phyloP scores from a whole-genome alignment of 495 filamentous ascomycete genomes.

The Usnea hakonensis region DNA sequence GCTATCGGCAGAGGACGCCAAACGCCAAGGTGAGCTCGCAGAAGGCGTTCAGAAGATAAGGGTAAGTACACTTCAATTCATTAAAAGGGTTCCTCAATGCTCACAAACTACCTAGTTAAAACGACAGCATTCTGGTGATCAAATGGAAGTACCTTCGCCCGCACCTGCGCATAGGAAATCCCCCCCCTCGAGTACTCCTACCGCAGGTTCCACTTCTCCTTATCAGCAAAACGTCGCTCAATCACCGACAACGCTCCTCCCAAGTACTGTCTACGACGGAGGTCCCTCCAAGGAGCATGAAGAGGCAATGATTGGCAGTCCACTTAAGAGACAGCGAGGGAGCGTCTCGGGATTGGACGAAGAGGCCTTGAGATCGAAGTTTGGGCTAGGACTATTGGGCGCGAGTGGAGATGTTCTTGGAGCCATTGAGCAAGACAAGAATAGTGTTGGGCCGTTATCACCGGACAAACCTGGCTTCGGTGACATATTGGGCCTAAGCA shows the following conservation, averaged over 20 bases:
- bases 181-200: constrained; percentile 41
- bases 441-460: background rate
- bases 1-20: constrained; percentile 71
- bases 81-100: background rate
- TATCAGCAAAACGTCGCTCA: constrained; percentile 24
- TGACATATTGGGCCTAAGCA: background rate
- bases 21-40: constrained; percentile 74
- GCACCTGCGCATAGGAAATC: constrained; percentile 33
- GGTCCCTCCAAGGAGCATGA: constrained; percentile 37
- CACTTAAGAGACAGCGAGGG: constrained; percentile 74
- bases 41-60: constrained; percentile 89
- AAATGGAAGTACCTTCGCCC: constrained; percentile 43
- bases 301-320: constrained; percentile 60
- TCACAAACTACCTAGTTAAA: constrained; percentile 60
- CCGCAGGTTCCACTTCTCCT: constrained; percentile 39
- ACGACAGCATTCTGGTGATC: constrained; percentile 85
- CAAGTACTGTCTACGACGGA: constrained; percentile 22
- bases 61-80: constrained; percentile 44
- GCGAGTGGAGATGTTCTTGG: constrained; percentile 34
- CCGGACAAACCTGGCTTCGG: constrained; percentile 2
- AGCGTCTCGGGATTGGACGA: constrained; percentile 59
- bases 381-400: constrained; percentile 37
- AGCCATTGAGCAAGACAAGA: constrained; percentile 15
- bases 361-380: constrained; percentile 41
- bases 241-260: constrained; percentile 36